Percentiles rank a stretch among this genome's conserved stretches.
These are phyloP conservation scores for Phytomonas sp. DNA, from an alignment of 208 protist species.

Conservation along the genomic window DNA sequence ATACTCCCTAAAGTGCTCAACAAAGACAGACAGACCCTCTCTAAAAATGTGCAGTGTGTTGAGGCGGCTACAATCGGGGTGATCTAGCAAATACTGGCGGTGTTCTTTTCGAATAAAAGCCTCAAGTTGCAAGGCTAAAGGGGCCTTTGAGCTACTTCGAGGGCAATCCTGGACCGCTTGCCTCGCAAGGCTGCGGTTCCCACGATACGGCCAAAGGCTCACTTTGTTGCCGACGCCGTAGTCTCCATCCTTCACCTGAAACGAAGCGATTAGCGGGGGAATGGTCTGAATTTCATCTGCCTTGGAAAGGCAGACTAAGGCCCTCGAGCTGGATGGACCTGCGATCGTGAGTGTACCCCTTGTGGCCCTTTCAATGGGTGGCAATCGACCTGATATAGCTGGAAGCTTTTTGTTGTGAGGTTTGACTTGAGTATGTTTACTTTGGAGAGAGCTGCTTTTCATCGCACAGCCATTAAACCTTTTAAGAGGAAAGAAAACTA, in stretches of 20 bases:
- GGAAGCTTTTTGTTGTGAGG: neutral
- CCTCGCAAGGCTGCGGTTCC: constrained; percentile 13
- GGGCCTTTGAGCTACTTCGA: constrained; percentile 35
- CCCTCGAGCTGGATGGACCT: neutral
- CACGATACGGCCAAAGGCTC: neutral
- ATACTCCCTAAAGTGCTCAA: constrained; percentile 83
- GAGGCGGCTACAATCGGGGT: constrained; percentile 43
- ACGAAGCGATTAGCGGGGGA: neutral
- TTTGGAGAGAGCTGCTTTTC: neutral
- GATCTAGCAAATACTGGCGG: constrained; percentile 51
- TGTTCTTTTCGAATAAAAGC: constrained; percentile 77
- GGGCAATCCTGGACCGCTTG: constrained; percentile 11
- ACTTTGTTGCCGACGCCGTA: neutral
- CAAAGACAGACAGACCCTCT: constrained; percentile 66
- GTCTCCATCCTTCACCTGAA: neutral
- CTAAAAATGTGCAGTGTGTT: constrained; percentile 80
- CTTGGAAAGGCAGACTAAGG: neutral
- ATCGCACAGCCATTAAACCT: neutral
- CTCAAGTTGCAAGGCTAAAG: constrained; percentile 74
- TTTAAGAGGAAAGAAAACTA: constrained; percentile 9
- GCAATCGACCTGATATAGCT: neutral
- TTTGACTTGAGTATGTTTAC: neutral
- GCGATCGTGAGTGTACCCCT: neutral
- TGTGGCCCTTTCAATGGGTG: neutral
- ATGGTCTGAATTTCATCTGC: neutral